phyloP scores from a whole-genome alignment of 768 basidiomycete genomes.

The Galerina marginata region DNA sequence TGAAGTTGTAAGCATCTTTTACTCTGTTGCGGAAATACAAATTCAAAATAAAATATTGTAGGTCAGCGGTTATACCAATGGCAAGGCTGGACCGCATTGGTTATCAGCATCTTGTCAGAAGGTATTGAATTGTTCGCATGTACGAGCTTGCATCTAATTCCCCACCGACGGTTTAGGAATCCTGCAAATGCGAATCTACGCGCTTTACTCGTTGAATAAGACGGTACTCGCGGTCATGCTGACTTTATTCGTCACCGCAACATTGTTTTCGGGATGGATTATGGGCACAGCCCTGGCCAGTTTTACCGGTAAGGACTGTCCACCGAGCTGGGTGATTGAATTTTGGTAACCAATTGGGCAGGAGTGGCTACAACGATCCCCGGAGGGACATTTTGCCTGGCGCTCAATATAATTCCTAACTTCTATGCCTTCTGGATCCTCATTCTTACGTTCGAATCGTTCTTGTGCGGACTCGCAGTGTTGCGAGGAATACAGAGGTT shows the following conservation, averaged over 20 bases:
- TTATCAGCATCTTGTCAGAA: not conserved
- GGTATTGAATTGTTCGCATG: not conserved
- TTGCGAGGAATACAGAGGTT: not conserved
- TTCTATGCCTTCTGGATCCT: slow-evolving; percentile 10
- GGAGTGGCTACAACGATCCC: not conserved
- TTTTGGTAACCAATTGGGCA: not conserved
- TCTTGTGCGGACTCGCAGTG: not conserved
- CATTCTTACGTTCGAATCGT: not conserved
- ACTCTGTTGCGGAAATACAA: not conserved
- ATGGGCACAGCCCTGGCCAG: not conserved
- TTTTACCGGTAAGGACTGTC: not conserved
- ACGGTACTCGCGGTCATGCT: not conserved
- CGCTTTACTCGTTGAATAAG: not conserved
- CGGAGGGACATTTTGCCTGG: not conserved
- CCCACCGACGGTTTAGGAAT: not conserved
- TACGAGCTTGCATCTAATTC: not conserved
- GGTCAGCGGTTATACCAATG: not conserved
- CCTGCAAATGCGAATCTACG: slow-evolving; percentile 5
- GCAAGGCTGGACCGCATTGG: slow-evolving; percentile 10
- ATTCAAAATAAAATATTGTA: not conserved
- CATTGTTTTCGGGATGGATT: not conserved
- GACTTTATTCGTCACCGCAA: not conserved
- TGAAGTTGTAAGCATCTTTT: not conserved
- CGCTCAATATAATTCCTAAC: not conserved
- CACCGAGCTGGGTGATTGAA: not conserved